Percentiles rank a stretch among this genome's conserved stretches.
phyloP scores from a whole-genome alignment of 208 protist genomes.

The Trypanosoma cruzi region DNA sequence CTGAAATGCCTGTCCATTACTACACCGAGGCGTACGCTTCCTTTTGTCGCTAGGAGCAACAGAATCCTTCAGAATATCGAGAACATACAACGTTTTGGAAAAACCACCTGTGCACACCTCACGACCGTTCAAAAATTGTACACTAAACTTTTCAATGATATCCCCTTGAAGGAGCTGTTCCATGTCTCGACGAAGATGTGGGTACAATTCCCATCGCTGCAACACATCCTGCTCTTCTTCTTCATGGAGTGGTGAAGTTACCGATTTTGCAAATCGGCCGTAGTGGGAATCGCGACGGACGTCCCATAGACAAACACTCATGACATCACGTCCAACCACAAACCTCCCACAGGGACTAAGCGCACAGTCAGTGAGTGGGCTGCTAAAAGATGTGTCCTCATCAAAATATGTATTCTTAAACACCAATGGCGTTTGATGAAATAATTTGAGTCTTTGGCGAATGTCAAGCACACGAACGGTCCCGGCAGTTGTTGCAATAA shows the following conservation, averaged over 20 bases:
- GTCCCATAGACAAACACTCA: constrained; percentile 85
- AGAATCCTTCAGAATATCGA: constrained; percentile 45
- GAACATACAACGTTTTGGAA: constrained; percentile 61
- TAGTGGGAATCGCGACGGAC: constrained; percentile 49
- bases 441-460: constrained; percentile 75
- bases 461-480: constrained; percentile 80
- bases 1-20: constrained; percentile 43
- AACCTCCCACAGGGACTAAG: constrained; percentile 86
- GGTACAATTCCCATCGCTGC: constrained; percentile 77
- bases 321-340: constrained; percentile 79
- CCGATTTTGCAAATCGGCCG: constrained; percentile 1
- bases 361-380: constrained; percentile 75
- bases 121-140: constrained; percentile 67
- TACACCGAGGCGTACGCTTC: neutral
- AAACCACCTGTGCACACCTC: constrained; percentile 82
- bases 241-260: constrained; percentile 4
- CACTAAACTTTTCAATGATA: constrained; percentile 66
- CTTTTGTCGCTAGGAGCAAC: neutral
- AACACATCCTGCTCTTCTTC: constrained; percentile 39
- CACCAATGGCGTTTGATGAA: constrained; percentile 55
- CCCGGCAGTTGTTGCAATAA: constrained; percentile 72
- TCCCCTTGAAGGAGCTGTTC: constrained; percentile 73
- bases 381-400: constrained; percentile 46
- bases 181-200: constrained; percentile 58
- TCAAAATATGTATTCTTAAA: constrained; percentile 57